Base-by-base conservation (phyloP, 2,329 filamentous ascomycete species). In the Cladosporium phlei region DNA sequence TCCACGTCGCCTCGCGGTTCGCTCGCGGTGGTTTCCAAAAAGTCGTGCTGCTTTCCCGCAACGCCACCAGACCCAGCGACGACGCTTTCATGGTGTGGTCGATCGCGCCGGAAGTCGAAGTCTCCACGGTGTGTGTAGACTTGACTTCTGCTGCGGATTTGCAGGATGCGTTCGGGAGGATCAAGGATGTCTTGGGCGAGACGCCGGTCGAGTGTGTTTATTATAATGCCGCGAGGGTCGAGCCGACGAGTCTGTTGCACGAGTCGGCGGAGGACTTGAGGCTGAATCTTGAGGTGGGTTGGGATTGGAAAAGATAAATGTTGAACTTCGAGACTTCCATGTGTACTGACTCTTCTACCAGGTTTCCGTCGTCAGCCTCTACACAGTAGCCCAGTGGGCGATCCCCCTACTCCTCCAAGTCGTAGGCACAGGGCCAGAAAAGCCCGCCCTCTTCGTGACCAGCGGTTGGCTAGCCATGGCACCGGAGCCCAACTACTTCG, bases 381-480 rank as follows among this genome's bases (percentile, higher is more conserved):
- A 77, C 52, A 54, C 65, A 6, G 59, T 71, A 12, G 64, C 70
- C 1, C 66, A 71, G 53, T 69, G 69, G 61, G 68, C 67, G 21
- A 62, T 76, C 1, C 74, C 73, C 0, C 60, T 64, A 27, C 60
- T 67, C 16, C 39, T 55, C 0, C 55, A 69, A 5, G 57, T 39
- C 12, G 45, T 47, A 9, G 48, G 59, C 1, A 57, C 61, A 22
- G 32, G 51, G 1, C 37, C 52, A 4, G 51, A 62, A 12, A 68
- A 66, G 38, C 72, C 74, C 1, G 63, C 68, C 0, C 57, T 77
- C 5, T 56, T 77, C 8, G 70, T 76, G n/a, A 75, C 73, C 1
- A 71, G 65, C 58, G 71, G 54, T 17, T 59, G 68, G 19, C 62
- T 77, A 3, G 70, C 70, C 9, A 64, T 66, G 47, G 56, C 70